Evolutionary conservation across 768 basidiomycete genomes (phyloP).

Genomic region (Basidioascus undulatus): DNA sequence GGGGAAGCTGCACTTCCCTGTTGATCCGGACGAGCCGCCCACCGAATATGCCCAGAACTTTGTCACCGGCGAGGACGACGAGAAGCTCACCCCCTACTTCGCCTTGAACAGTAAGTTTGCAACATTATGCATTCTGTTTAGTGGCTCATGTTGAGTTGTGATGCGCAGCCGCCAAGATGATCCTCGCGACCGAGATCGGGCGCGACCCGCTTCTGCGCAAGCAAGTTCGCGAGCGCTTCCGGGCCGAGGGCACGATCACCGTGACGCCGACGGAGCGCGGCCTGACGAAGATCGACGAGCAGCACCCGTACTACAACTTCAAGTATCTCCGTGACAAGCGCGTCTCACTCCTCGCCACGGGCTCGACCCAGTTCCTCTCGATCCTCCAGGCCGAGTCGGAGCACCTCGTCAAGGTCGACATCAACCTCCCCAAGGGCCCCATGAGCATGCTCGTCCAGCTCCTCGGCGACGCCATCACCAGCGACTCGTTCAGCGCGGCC

Average conservation of each 20-base stretch:
- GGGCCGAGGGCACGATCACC: conserved; percentile 44
- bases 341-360: conserved; percentile 40
- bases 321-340: conserved; percentile 67
- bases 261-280: conserved; percentile 76
- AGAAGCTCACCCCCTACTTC: conserved; percentile 10
- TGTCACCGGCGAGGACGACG: conserved; percentile 27
- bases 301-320: conserved; percentile 38
- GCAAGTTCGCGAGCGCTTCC: conserved; percentile 50
- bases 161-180: conserved; percentile 25
- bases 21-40: conserved; percentile 62
- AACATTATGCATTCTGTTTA: too few relatives aligned
- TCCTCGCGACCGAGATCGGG: conserved; percentile 69
- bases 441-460: conserved; percentile 45
- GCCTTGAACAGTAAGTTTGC: conserved; percentile 15
- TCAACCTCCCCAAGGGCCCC: conserved; percentile 38
- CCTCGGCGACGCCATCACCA: conserved; percentile 58
- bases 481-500: conserved; percentile 60
- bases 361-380: conserved; percentile 56
- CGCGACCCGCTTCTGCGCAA: conserved; percentile 74
- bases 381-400: conserved; percentile 81
- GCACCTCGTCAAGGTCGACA: conserved; percentile 50
- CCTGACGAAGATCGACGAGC: conserved; percentile 24
- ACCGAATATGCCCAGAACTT: conserved; percentile 66
- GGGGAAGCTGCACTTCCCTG: conserved; percentile 32
- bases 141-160: background rate